Percentiles rank a stretch among this genome's conserved stretches.
Conservation (phyloP, 2,329 filamentous ascomycete genomes). For the Pseudogymnoascus sp. region DNA sequence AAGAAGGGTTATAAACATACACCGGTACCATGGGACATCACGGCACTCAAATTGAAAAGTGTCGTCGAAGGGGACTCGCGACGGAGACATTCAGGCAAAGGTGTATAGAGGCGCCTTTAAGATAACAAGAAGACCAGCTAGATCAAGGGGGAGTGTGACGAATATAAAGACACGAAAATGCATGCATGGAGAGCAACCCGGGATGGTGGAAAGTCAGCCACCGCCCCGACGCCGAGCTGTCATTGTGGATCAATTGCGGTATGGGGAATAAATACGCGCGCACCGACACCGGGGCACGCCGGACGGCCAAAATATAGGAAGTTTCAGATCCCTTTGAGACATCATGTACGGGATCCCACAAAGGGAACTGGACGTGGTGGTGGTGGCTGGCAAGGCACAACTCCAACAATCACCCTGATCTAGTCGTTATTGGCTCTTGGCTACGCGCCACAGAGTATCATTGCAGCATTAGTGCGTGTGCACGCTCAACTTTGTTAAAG, state of each 20-base stretch:
- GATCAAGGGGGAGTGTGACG: neutral
- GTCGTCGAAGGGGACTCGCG: neutral
- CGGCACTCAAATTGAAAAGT: neutral
- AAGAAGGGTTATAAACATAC: neutral
- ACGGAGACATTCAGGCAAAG: slow-evolving; percentile 1
- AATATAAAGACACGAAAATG: slow-evolving; percentile 1
- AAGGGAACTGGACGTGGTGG: neutral
- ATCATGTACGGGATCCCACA: neutral
- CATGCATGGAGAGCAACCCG: neutral
- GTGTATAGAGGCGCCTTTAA: neutral
- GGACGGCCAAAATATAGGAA: neutral
- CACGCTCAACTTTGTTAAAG: neutral
- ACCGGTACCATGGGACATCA: neutral
- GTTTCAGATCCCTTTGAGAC: slow-evolving; percentile 1
- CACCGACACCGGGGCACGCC: neutral
- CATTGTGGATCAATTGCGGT: neutral
- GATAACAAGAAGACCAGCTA: neutral
- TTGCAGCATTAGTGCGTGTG: neutral
- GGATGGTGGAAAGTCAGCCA: neutral
- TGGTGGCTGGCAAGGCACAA: neutral
- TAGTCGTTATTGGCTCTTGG: neutral
- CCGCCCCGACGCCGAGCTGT: neutral
- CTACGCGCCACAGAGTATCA: neutral
- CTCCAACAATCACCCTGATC: neutral
- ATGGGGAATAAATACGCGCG: neutral